These are phyloP conservation scores for Paraconiothyrium sp. DNA, from an alignment of 2,329 filamentous ascomycete species.

Conservation along the genomic window DNA sequence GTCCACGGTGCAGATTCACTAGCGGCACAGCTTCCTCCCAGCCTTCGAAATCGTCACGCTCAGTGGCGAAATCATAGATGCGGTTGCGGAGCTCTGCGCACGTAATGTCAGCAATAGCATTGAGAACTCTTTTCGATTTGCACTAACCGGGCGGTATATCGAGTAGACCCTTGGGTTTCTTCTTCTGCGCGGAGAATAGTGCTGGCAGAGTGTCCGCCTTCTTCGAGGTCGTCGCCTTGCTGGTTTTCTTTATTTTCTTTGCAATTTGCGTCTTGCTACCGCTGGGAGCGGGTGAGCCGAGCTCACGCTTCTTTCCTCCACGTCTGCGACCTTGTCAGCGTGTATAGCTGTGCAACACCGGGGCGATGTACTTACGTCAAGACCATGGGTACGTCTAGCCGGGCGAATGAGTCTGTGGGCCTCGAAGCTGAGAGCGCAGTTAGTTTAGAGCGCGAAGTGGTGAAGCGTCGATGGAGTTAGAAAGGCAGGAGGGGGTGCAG, in stretches of 20 bases:
- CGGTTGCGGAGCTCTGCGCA: conserved; percentile 26
- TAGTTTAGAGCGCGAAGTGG: background rate
- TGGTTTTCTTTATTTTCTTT: conserved; percentile 1
- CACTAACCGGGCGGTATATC: conserved; percentile 2
- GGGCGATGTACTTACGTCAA: background rate
- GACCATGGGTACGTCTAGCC: background rate
- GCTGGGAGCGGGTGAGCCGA: background rate
- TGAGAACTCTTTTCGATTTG: background rate
- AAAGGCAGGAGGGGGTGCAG: background rate
- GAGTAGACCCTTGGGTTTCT: conserved; percentile 5
- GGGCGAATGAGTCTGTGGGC: background rate
- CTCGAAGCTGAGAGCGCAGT: background rate
- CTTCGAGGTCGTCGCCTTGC: background rate
- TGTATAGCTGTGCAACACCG: background rate
- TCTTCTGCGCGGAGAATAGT: background rate
- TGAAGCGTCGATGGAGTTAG: background rate
- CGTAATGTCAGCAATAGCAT: background rate
- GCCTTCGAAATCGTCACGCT: conserved; percentile 1
- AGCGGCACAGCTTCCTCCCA: background rate
- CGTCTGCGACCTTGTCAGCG: conserved; percentile 1
- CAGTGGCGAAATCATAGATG: conserved; percentile 25
- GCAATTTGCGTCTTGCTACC: background rate
- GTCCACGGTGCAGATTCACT: background rate
- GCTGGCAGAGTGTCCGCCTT: background rate
- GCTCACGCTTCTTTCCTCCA: conserved; percentile 2